Percentiles rank a stretch among this genome's conserved stretches.
Conservation (phyloP, 805 yeast species). For the Starmerella kuoi region DNA sequence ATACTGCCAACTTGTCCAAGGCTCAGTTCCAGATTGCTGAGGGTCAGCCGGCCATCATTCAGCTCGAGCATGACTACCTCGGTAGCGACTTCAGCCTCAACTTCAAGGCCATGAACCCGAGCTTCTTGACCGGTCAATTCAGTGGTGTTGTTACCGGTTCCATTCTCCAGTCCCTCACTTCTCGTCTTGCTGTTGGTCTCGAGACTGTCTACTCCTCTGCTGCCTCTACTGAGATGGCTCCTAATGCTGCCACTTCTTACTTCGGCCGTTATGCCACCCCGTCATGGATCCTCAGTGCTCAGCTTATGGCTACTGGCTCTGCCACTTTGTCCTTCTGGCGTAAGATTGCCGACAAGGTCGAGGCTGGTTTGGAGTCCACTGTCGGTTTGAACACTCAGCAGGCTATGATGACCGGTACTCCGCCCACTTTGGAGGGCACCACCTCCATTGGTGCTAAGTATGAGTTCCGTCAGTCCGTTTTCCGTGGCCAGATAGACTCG, state of each 20-base stretch:
- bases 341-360: constrained; percentile 81
- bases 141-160: constrained; percentile 91
- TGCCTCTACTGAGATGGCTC: constrained; percentile 42
- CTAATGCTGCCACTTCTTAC: constrained; percentile 83
- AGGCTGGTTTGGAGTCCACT: constrained; percentile 78
- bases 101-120: constrained; percentile 85
- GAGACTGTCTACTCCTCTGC: constrained; percentile 71
- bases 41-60: constrained; percentile 86
- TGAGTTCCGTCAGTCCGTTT: constrained; percentile 90
- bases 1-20: constrained; percentile 62
- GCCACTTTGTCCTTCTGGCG: constrained; percentile 85
- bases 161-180: constrained; percentile 75
- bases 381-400: constrained; percentile 46
- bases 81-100: constrained; percentile 80
- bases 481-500: constrained; percentile 89
- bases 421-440: constrained; percentile 75
- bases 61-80: constrained; percentile 90
- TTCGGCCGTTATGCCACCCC: constrained; percentile 80
- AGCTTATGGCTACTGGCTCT: constrained; percentile 86
- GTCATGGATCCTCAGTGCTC: constrained; percentile 89
- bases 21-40: constrained; percentile 77
- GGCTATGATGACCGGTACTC: constrained; percentile 71
- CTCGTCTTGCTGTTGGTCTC: constrained; percentile 74
- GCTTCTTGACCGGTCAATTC: constrained; percentile 58
- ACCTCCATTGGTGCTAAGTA: constrained; percentile 95